Evolutionary conservation across 2,329 filamentous ascomycete species (phyloP), one percentile per base, ranked within the genome.

Genomic region (Fusarium sp.): DNA sequence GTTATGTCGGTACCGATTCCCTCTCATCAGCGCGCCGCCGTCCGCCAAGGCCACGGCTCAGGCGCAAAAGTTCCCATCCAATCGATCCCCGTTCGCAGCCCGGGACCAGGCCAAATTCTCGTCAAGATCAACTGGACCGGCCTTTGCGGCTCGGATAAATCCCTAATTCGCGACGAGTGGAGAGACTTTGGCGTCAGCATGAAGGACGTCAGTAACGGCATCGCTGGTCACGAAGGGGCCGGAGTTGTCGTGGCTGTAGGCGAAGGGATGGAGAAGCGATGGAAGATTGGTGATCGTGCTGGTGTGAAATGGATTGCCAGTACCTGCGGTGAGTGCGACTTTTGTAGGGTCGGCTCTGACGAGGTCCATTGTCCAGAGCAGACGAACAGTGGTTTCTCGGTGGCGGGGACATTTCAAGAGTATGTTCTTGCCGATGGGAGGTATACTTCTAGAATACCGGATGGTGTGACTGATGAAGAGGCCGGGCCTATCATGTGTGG

Each of bases 271-370:
- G 82, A 86, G 1, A 91, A 93, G 67, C 82, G 94, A 57, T 84
- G 92, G 77, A 85, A 69, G 47, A 16, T 97, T 74, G 93, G 94
- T 70, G 93, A 97, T 73, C 84, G 93, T 68, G 94, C 89, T 57
- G 94, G 94, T 76, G 86, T 97, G 77, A 97, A 92, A 83, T 97
- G 93, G 93, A 84, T 97, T 74, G 94, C 97, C 77, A 92, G 92
- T 61, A 90, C 90, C 12, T 97, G 94, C 79, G 84, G 96, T 54
- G 80, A 85, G 57, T 97, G 94, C 81, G 86, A 89, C 71, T 97
- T 92, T 84, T 97, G 94, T 82, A 88, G 90, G 75, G 85, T 89
- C 10, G 71, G 72, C 65, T 80, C 87, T 15, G 91, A 97, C 73
- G 93, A 97, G 80, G 91, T 93, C 1, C 89, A 97, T 5, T 97